Conservation (phyloP, 2,329 filamentous ascomycete species). For the Helicocarpus griseus region DNA sequence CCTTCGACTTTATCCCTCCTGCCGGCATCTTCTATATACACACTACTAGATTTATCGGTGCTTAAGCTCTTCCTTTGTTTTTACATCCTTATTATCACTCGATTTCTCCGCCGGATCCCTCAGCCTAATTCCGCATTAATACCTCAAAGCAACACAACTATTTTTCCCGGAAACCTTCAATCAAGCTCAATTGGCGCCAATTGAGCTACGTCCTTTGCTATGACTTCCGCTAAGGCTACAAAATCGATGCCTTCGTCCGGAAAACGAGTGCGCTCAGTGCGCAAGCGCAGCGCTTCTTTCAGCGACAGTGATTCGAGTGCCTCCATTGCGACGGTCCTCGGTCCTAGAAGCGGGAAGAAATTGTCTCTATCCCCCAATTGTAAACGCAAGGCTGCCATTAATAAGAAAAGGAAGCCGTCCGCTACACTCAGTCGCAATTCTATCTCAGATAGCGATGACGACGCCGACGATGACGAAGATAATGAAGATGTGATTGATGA, state of each 20-base stretch:
- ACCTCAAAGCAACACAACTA: not conserved
- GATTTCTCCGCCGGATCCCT: not conserved
- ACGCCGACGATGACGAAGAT: slow-evolving; percentile 18
- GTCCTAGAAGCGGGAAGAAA: slow-evolving; percentile 7
- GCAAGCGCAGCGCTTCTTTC: not conserved
- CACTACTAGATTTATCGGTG: not conserved
- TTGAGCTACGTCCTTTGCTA: not conserved
- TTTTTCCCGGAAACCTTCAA: not conserved
- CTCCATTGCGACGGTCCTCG: slow-evolving; percentile 7
- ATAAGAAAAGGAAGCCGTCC: slow-evolving; percentile 27
- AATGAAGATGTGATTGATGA: slow-evolving; percentile 30
- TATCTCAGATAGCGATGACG: slow-evolving; percentile 28
- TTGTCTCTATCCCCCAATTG: not conserved
- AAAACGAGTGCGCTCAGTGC: not conserved
- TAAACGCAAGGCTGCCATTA: slow-evolving; percentile 16
- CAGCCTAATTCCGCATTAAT: no score
- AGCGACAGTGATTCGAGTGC: not conserved
- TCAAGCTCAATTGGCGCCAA: not conserved
- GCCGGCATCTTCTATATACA: not conserved
- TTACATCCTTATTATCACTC: not conserved
- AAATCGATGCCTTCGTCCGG: not conserved
- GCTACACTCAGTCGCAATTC: slow-evolving; percentile 23
- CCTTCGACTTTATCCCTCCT: not conserved
- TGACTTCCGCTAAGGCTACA: not conserved
- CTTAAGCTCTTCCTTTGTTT: no score